Evolutionary conservation across 2,329 filamentous ascomycete genomes (phyloP).

Genomic region (Cladosporium sp.): DNA sequence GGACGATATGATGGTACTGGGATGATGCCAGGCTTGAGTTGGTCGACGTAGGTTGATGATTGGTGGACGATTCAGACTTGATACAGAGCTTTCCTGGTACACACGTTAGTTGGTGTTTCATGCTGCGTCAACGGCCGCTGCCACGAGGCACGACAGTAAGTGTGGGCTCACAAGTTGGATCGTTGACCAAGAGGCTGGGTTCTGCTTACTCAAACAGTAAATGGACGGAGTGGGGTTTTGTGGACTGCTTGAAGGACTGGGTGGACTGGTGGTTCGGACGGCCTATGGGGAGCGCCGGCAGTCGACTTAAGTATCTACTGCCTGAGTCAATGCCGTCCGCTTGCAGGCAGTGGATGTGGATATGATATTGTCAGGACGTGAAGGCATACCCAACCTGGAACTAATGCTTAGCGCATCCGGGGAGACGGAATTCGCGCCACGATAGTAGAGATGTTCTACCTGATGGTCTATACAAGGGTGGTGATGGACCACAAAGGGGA

Average conservation of each 20-base stretch:
- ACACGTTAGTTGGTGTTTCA: slow-evolving; percentile 11
- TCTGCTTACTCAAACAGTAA: background rate
- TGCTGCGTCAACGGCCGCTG: background rate
- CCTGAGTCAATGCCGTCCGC: slow-evolving; percentile 5
- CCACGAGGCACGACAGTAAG: slow-evolving; percentile 9
- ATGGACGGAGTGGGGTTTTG: background rate
- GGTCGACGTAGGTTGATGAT: background rate
- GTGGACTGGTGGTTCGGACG: background rate
- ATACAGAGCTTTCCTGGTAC: background rate
- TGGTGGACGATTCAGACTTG: background rate
- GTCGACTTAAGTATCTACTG: slow-evolving; percentile 11
- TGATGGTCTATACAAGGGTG: slow-evolving; percentile 6
- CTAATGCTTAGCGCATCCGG: slow-evolving; percentile 4
- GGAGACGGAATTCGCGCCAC: slow-evolving; percentile 2
- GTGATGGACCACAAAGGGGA: slow-evolving; percentile 5
- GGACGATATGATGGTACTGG: background rate
- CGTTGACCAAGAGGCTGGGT: background rate
- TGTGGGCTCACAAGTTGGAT: slow-evolving; percentile 9
- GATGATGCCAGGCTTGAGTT: slow-evolving; percentile 3
- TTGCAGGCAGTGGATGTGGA: slow-evolving; percentile 8
- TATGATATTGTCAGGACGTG: slow-evolving; percentile 5
- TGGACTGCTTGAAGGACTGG: background rate
- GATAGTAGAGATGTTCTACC: slow-evolving; percentile 5
- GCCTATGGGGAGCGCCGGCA: slow-evolving; percentile 4
- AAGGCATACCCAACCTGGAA: slow-evolving; percentile 2